Evolutionary conservation across 1,139 yeast genomes (phyloP), one percentile per base, ranked within the genome.

Genomic region (Yamadazyma diddensiae): DNA sequence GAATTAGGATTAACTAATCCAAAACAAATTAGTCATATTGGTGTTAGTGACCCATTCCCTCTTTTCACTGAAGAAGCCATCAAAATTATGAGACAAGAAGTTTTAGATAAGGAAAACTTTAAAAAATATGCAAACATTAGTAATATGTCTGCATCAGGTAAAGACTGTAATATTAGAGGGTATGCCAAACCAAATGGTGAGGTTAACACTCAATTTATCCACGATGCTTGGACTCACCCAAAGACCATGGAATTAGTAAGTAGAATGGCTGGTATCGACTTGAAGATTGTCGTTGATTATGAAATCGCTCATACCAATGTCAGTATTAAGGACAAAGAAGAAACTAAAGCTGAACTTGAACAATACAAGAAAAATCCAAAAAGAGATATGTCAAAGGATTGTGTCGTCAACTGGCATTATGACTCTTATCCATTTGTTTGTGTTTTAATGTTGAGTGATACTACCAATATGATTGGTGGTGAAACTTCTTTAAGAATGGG

Each of bases 341-440:
- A 53, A 21, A 65, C 58, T 1, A 49, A 44, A n/a, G 42, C 30
- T 36, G 55, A 38, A 28, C 33, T 22, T 29, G 27, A 27, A 33
- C 32, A 29, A 29, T 30, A 37, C 18, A 16, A 36, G 15, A 5
- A 4, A 11, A 21, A 21, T 9, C 20, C 20, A 18, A 18, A 21
- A 21, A 33, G 36, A 17, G 49, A 47, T 22, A 36, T 43, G 31
- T 35, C 41, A 5, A 46, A 55, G 15, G 76, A 76, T 14, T 78
- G 76, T 25, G 62, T 73, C 29, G 78, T 73, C 18, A 72, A 73
- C 16, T 77, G 82, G 82, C 82, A 77, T 55, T 51, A 60, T 34
- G 82, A 77, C 50, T 67, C 77, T 22, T 75, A 73, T 36, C 82
- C 81, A 8, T 73, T 73, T 51, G 82, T 77, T n/a, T 76, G 81